Evolutionary conservation across 2,329 filamentous ascomycete species (phyloP), one percentile per base, ranked within the genome.

Genomic region (Scopulariopsis brevicaulis): DNA sequence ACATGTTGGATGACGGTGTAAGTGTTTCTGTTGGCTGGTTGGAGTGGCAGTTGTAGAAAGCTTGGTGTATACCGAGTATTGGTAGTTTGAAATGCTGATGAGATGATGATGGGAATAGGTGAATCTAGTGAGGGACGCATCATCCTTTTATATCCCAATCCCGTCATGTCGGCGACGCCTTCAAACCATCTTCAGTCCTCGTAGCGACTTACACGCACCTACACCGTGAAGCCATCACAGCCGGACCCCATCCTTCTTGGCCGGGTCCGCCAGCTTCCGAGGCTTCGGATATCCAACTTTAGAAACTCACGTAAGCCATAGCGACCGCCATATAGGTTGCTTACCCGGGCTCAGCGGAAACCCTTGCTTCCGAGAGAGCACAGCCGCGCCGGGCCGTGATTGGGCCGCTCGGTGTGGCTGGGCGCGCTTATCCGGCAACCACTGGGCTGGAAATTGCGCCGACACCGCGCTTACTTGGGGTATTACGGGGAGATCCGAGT

Each of bases 1-100:
- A 64, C 70, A 73, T 73, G 55, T 58, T 70, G 61, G 59, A 50
- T 20, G 56, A 28, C 22, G 28, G 37, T 40, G 37, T 40, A 40
- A 40, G 37, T 40, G 37, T 40, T 37, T 37, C 28, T 4, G 28
- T 32, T 32, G 37, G 34, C 34, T 40, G 37, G 37, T 40, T n/a
- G 24, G 34, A 53, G 32, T 58, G 4, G 56, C 2, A 53, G 28
- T 14, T 51, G 24, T 56, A 7, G 37, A 18, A 24, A 32, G 24
- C 28, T 22, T n/a, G 37, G 18, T 46, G 54, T 56, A 54, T 20
- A 15, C 35, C n/a, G 35, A 40, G 4, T 3, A 40, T 15, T 56
- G 54, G 4, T 56, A 8, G 8, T 32, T 4, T 20, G 43, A 50
- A 40, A 14, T 56, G 40, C 10, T 24, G 37, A 40, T 37, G 37